Evolutionary conservation across 1,139 yeast species (phyloP).

Genomic region (Pichia kudriavzevii): DNA sequence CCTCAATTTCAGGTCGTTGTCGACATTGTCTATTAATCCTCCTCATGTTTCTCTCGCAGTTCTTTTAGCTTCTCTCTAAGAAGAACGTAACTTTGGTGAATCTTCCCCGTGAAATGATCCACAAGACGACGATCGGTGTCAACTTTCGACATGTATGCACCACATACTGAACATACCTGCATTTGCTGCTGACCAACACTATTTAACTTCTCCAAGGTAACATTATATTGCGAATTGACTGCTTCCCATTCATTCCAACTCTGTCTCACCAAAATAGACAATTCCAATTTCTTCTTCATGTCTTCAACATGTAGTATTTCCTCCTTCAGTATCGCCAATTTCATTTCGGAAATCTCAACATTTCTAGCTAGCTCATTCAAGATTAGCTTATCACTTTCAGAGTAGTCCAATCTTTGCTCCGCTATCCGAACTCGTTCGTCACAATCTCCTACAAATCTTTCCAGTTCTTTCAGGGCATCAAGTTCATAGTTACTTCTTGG

Average conservation of each 20-base stretch:
- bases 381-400: constrained; percentile 54
- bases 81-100: constrained; percentile 73
- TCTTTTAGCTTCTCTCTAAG: constrained; percentile 61
- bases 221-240: constrained; percentile 48
- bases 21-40: too few species aligned
- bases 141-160: constrained; percentile 78
- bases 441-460: constrained; percentile 55
- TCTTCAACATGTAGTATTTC: constrained; percentile 62
- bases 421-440: constrained; percentile 62
- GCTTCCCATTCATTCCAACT: constrained; percentile 43
- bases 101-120: constrained; percentile 85
- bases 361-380: constrained; percentile 53
- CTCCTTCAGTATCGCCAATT: too few species aligned
- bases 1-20: too few species aligned
- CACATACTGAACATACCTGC: constrained; percentile 88
- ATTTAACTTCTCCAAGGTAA: constrained; percentile 65
- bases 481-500: constrained; percentile 53
- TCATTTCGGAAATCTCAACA: too few species aligned
- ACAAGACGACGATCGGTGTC: constrained; percentile 88
- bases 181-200: constrained; percentile 85
- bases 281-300: constrained; percentile 44
- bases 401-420: constrained; percentile 60
- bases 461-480: constrained; percentile 55
- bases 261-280: constrained; percentile 30
- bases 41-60: neutral